phyloP scores from a whole-genome alignment of 768 basidiomycete genomes.

The Lepiota venenata region DNA sequence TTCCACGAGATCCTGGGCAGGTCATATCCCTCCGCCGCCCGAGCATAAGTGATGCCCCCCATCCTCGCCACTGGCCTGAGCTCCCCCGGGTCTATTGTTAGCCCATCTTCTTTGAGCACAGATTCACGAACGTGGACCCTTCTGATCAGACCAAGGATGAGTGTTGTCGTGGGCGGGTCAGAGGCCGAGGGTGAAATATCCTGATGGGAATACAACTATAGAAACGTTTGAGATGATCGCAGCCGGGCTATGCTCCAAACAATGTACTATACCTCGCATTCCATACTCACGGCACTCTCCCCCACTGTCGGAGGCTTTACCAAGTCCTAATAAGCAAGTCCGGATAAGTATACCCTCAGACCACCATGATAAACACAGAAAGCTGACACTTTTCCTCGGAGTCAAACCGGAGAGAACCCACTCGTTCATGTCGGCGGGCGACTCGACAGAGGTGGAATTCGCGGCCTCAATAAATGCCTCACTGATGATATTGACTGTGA shows the following conservation, averaged over 20 bases:
- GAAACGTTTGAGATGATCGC: constrained; percentile 9
- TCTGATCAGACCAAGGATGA: constrained; percentile 55
- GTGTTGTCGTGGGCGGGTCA: constrained; percentile 35
- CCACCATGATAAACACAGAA: background rate
- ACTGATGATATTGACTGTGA: constrained; percentile 70
- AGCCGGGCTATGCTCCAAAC: constrained; percentile 7
- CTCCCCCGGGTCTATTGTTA: constrained; percentile 42
- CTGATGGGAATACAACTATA: constrained; percentile 46
- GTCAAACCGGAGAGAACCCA: constrained; percentile 63
- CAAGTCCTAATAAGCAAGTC: constrained; percentile 35
- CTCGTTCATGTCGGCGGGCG: constrained; percentile 49
- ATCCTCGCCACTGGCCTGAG: constrained; percentile 50
- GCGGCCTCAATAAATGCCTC: constrained; percentile 59
- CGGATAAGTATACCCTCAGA: constrained; percentile 1
- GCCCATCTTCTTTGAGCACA: constrained; percentile 39
- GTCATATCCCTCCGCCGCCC: constrained; percentile 44
- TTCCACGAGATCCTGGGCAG: constrained; percentile 39
- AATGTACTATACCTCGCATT: constrained; percentile 49
- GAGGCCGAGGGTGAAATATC: constrained; percentile 41
- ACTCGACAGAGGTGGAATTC: constrained; percentile 52
- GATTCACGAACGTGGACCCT: constrained; percentile 47
- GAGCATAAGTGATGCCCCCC: constrained; percentile 51
- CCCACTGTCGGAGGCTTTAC: constrained; percentile 51
- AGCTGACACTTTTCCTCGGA: constrained; percentile 48
- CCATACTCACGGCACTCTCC: constrained; percentile 57